Percentiles rank a stretch among this genome's conserved stretches.
phyloP scores from a whole-genome alignment of 805 yeast species.

The Komagataella kurtzmanii region DNA sequence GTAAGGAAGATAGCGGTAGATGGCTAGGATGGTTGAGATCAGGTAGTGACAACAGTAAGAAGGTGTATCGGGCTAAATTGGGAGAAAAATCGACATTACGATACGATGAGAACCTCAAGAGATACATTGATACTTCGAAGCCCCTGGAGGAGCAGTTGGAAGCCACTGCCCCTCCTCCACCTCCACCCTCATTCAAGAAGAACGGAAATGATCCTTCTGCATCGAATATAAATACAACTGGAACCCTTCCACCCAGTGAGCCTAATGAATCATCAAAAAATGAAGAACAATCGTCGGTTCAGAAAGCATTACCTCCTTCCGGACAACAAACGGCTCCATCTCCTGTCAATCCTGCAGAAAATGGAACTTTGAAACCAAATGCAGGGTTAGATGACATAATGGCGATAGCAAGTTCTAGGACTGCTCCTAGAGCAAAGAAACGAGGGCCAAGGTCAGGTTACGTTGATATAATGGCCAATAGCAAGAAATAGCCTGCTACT shows the following conservation, averaged over 20 bases:
- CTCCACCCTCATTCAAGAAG: constrained; percentile 23
- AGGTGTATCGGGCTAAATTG: constrained; percentile 61
- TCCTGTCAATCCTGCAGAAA: constrained; percentile 17
- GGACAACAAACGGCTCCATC: constrained; percentile 18
- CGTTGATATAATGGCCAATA: constrained; percentile 46
- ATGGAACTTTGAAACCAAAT: constrained; percentile 8
- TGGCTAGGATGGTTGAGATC: constrained; percentile 54
- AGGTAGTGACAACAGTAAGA: constrained; percentile 55
- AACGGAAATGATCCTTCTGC: constrained; percentile 19
- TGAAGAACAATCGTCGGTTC: constrained; percentile 21
- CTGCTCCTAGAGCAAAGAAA: constrained; percentile 29
- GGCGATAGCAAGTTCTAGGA: constrained; percentile 13
- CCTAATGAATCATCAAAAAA: constrained; percentile 15
- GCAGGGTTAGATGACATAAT: constrained; percentile 14
- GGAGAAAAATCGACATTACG: constrained; percentile 67
- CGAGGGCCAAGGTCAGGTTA: constrained; percentile 46
- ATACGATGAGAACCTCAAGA: constrained; percentile 70
- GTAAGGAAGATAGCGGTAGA: constrained; percentile 14
- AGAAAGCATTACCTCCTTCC: constrained; percentile 19
- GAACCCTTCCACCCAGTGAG: constrained; percentile 25
- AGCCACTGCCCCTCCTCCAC: constrained; percentile 48
- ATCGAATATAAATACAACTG: constrained; percentile 10
- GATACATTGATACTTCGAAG: constrained; percentile 74
- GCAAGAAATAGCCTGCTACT: background rate
- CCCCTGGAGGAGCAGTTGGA: constrained; percentile 51